Percentiles rank a stretch among this genome's conserved stretches.
Evolutionary conservation across 2,329 filamentous ascomycete genomes (phyloP).

Genomic region (Aspergillus transmontanensis): DNA sequence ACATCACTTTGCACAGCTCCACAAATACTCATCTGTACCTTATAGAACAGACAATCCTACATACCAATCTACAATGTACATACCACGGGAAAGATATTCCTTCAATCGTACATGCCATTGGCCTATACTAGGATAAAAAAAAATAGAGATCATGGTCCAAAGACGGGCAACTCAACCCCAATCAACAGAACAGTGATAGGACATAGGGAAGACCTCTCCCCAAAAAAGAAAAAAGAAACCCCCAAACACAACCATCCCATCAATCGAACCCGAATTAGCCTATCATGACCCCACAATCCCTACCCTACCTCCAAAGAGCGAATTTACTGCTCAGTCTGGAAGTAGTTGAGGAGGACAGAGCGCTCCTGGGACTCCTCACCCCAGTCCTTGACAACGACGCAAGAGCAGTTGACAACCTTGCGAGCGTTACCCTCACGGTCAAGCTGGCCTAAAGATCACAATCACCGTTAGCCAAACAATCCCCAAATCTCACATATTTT

Average conservation of each 20-base stretch:
- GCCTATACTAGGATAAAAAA: background rate
- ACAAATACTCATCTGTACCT: background rate
- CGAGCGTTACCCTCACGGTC: conserved; percentile 99
- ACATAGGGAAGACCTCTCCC: background rate
- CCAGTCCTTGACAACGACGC: conserved; percentile 99
- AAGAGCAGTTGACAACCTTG: conserved; percentile 99
- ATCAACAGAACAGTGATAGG: background rate
- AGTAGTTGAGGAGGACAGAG: conserved; percentile 99
- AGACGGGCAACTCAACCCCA: background rate
- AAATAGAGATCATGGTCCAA: conserved; percentile 1
- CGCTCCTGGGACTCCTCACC: conserved; percentile 99
- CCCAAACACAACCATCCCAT: background rate
- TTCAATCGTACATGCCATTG: conserved; percentile 1
- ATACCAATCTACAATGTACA: background rate
- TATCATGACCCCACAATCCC: conserved; percentile 1
- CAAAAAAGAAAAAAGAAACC: background rate
- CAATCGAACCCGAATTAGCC: background rate
- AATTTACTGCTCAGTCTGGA: conserved; percentile 74
- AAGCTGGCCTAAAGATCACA: conserved; percentile 73
- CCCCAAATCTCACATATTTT: background rate
- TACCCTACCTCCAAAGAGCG: background rate
- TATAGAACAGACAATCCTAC: background rate
- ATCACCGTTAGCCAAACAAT: conserved; percentile 14
- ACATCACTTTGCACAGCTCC: background rate
- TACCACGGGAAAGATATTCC: background rate